These are phyloP conservation scores for Crithidia mellificae DNA, from an alignment of 208 protist genomes.

Conservation along the genomic window DNA sequence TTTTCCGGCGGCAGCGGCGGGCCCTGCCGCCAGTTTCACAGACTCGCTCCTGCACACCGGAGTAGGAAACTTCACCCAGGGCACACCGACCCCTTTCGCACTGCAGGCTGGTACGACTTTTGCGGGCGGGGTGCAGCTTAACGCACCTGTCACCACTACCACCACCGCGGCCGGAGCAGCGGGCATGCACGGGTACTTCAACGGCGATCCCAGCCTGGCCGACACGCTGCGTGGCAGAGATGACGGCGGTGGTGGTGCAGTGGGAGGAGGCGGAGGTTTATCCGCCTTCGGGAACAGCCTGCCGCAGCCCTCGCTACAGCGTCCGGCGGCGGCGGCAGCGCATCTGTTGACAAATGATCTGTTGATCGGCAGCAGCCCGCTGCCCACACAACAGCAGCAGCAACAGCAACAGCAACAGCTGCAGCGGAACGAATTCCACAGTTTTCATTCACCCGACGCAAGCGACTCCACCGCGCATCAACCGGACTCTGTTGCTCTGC, in stretches of 20 bases:
- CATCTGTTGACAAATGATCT: slow-evolving; percentile 9
- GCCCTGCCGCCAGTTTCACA: too few relatives aligned
- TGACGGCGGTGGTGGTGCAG: neutral
- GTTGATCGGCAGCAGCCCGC: slow-evolving; percentile 28
- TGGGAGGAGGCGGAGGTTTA: too few relatives aligned
- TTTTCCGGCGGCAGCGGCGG: neutral
- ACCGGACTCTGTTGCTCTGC: slow-evolving; percentile 4
- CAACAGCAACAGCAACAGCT: too few relatives aligned
- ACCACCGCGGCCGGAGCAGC: neutral
- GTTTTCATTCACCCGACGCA: neutral
- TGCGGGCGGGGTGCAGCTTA: too few relatives aligned
- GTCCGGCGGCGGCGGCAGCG: too few relatives aligned
- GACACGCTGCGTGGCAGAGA: slow-evolving; percentile 26
- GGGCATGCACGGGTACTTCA: neutral
- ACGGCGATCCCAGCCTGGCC: slow-evolving; percentile 9
- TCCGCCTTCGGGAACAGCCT: neutral
- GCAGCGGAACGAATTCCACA: too few relatives aligned
- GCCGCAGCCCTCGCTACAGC: too few relatives aligned
- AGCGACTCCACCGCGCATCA: neutral
- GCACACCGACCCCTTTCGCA: neutral
- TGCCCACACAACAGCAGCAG: slow-evolving; percentile 25
- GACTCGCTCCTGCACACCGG: neutral
- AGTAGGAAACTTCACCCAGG: neutral
- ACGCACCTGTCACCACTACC: neutral
- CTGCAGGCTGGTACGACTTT: too few relatives aligned